These are phyloP conservation scores for Cunninghamia lanceolata DNA, from an alignment of 75 land plant genomes.

Conservation along the genomic window DNA sequence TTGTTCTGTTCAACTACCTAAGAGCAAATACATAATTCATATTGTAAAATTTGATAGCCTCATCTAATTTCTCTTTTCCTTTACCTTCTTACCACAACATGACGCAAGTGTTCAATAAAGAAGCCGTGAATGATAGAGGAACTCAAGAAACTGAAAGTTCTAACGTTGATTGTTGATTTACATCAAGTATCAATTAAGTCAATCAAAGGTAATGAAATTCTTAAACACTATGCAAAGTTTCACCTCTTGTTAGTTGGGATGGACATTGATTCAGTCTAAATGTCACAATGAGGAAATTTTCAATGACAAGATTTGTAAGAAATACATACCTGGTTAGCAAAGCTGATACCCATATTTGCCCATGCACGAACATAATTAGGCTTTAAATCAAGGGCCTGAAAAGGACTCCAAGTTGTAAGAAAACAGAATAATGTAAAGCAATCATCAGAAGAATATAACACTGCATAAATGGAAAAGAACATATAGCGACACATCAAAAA, in stretches of 20 bases:
- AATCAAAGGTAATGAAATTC: background rate
- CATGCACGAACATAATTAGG: conserved; percentile 99
- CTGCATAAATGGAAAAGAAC: conserved; percentile 2
- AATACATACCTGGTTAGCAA: conserved; percentile 74
- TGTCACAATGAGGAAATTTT: background rate
- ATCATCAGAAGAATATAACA: conserved; percentile 1
- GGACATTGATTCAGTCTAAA: conserved; percentile 5
- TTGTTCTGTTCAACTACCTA: background rate
- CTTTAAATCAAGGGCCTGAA: conserved; percentile 91
- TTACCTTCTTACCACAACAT: background rate
- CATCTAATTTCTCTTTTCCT: background rate
- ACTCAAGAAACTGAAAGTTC: background rate
- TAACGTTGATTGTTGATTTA: background rate
- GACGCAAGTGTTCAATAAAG: background rate
- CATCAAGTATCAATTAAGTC: conserved; percentile 2
- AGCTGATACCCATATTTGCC: conserved; percentile 99
- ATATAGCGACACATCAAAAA: background rate
- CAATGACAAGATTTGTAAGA: background rate
- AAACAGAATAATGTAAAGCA: background rate
- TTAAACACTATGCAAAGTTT: conserved; percentile 1
- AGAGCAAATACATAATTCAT: background rate
- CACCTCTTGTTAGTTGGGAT: background rate
- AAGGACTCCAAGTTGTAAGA: background rate
- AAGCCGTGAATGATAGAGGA: background rate
- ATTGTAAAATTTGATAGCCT: background rate